Evolutionary conservation across 1,139 yeast species (phyloP), one percentile per base, ranked within the genome.

Genomic region (Debaryomyces subglobosus): DNA sequence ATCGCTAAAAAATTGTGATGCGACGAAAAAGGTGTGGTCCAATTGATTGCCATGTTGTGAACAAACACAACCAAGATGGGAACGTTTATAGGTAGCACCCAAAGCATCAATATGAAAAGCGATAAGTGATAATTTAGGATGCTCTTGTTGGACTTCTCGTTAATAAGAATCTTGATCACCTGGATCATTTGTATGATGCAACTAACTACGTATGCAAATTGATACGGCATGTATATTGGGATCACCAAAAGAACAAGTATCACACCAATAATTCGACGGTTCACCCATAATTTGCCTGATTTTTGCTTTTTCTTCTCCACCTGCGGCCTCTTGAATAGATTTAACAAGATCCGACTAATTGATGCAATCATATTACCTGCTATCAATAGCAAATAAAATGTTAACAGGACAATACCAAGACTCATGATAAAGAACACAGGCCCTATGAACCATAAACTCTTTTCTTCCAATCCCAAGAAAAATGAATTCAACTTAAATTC

Each of bases 1-100:
- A 87, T 78, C 0, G 91, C 85, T 49, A 86, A 63, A 44, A 85
- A 69, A 59, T 86, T 86, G 61, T 86, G 94, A 61, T 86, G 94
- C 0, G 92, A 85, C 13, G 86, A 81, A 56, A 87, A 86, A 20
- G 92, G 88, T 0, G 91, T 86, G 46, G 73, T 78, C 92, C 94
- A 86, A 54, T 76, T 80, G 35, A 86, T 75, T 2, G 85, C 77
- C 51, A 86, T 68, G 60, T 87, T 86, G 60, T 86, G 92, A 23
- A 85, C 69, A 65, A 86, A 85, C 2, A 86, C 94, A 51, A 86
- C 70, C 25, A 87, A 62, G 1, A 85, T 82, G 0, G 95, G 94
- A 0, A 82, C 71, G 56, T 85, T 84, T 25, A 86, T 80, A 1
- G 91, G 90, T 9, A 86, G 65, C 7, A 86, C 72, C 85, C 91